These are phyloP conservation scores for Quercus parvula DNA, from an alignment of 306 rosid genomes.

Conservation along the genomic window DNA sequence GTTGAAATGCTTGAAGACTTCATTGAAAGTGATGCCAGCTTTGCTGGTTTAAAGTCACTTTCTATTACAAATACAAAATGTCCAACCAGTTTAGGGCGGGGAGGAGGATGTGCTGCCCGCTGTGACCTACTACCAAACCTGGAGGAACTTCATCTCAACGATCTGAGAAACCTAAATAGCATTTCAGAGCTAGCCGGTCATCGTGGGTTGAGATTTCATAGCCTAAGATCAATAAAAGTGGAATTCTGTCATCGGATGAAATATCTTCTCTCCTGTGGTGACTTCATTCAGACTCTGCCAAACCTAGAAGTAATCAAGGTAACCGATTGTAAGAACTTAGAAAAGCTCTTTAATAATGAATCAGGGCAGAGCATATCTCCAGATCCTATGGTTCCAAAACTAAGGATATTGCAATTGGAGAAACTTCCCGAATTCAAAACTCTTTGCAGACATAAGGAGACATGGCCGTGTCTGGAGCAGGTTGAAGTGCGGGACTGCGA, in stretches of 20 bases:
- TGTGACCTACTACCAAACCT: slow-evolving; percentile 16
- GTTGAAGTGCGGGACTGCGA: background rate
- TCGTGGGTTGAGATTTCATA: slow-evolving; percentile 1
- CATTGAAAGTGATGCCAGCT: background rate
- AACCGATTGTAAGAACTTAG: background rate
- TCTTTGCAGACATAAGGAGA: background rate
- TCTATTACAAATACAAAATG: too few relatives aligned
- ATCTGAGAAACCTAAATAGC: background rate
- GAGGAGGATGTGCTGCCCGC: slow-evolving; percentile 15
- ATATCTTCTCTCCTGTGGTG: background rate
- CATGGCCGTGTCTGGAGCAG: slow-evolving; percentile 12
- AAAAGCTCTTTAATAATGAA: background rate
- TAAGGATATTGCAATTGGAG: background rate
- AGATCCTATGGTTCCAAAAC: slow-evolving; percentile 7
- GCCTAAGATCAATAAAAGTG: slow-evolving; percentile 10
- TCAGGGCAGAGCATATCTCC: background rate
- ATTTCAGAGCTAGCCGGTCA: slow-evolving; percentile 15
- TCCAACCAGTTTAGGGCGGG: background rate
- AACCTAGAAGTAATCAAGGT: slow-evolving; percentile 6
- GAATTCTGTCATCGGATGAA: background rate
- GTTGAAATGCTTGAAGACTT: slow-evolving; percentile 6
- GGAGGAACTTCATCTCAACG: background rate
- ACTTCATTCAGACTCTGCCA: slow-evolving; percentile 8
- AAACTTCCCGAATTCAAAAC: background rate
- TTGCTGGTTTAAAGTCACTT: slow-evolving; percentile 11